Conservation (phyloP, 305 asterid genomes). For the Galium porrigens region DNA sequence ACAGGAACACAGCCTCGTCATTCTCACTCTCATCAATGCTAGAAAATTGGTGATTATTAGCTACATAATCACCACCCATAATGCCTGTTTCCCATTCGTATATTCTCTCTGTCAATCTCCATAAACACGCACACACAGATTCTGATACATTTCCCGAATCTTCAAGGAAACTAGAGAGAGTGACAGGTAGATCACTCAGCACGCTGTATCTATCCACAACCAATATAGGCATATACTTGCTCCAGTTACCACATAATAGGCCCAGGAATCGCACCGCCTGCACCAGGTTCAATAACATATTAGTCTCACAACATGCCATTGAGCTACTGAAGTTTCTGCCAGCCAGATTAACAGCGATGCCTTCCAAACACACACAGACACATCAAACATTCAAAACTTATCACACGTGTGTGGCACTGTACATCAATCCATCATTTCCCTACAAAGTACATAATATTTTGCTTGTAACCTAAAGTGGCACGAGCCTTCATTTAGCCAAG, state of each 20-base stretch:
- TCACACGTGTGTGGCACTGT: background rate
- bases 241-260: conserved; percentile 61
- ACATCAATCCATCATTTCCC: background rate
- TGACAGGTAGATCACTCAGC: conserved; percentile 57
- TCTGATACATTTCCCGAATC: conserved; percentile 43
- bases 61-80: conserved; percentile 20
- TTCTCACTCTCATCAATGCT: conserved; percentile 40
- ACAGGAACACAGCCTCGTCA: conserved; percentile 28
- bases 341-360: background rate
- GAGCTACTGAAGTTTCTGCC: background rate
- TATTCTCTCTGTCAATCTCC: conserved; percentile 43
- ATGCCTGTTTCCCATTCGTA: conserved; percentile 35
- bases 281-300: conserved; percentile 6
- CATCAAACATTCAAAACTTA: background rate
- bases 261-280: conserved; percentile 77
- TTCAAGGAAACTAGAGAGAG: conserved; percentile 49
- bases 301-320: background rate
- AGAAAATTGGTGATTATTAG: conserved; percentile 17
- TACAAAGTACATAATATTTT: background rate
- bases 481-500: background rate
- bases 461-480: background rate
- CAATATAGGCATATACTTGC: conserved; percentile 66
- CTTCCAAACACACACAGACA: background rate
- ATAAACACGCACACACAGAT: conserved; percentile 37
- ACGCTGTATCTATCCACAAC: conserved; percentile 38